A percentile compares a stretch with the other conserved stretches of the same genome.
phyloP scores from a whole-genome alignment of 257 asterid species.

The Primulina huaijiensis region DNA sequence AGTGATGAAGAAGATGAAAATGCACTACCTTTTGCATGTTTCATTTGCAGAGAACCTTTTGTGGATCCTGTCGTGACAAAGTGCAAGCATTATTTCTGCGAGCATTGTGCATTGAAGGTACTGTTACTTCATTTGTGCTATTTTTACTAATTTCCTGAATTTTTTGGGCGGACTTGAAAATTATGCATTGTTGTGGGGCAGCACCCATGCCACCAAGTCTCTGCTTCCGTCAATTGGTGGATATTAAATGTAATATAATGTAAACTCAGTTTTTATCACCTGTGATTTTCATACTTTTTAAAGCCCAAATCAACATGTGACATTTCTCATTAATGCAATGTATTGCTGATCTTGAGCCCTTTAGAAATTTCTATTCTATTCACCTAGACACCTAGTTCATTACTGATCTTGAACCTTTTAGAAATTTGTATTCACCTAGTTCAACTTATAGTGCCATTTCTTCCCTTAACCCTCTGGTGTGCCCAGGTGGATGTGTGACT shows the following conservation, averaged over 20 bases:
- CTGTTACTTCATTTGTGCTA: slow-evolving; percentile 3
- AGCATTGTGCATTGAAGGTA: slow-evolving; percentile 96
- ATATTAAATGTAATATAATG: not conserved
- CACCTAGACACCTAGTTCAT: not conserved
- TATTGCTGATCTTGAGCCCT: not conserved
- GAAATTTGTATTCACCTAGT: not conserved
- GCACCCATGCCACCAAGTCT: not conserved
- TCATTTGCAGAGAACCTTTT: slow-evolving; percentile 85
- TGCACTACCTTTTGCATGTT: slow-evolving; percentile 82
- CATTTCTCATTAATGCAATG: not conserved
- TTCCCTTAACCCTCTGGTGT: not conserved
- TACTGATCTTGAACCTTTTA: not conserved
- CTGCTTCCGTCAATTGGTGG: not conserved
- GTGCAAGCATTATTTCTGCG: slow-evolving; percentile 97
- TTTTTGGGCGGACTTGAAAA: not conserved
- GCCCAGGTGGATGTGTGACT: not conserved
- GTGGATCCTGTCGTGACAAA: slow-evolving; percentile 82
- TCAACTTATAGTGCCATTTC: not conserved
- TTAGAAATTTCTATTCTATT: too few relatives aligned
- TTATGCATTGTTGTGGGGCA: not conserved
- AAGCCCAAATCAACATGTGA: not conserved
- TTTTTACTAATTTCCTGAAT: slow-evolving; percentile 3
- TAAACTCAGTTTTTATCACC: not conserved
- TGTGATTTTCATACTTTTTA: too few relatives aligned
- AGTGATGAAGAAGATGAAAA: slow-evolving; percentile 77